Evolutionary conservation across 2,329 filamentous ascomycete genomes (phyloP).

Genomic region (Fusarium pilosicola): DNA sequence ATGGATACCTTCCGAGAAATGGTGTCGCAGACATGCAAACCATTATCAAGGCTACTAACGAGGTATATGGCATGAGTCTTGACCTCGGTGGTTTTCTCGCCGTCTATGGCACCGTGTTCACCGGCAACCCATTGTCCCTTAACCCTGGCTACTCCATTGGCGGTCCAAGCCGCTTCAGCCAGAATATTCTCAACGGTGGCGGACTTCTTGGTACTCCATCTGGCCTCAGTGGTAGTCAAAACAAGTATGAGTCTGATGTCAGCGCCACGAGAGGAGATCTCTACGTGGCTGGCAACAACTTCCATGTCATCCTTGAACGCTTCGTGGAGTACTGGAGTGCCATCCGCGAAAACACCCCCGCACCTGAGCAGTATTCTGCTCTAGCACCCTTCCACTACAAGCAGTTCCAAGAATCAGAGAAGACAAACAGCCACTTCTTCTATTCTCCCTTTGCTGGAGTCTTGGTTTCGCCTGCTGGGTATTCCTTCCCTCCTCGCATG

Average conservation of each 20-base stretch:
- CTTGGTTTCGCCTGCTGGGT: not conserved
- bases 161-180: conserved; percentile 50
- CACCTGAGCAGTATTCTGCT: conserved; percentile 3
- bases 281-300: conserved; percentile 60
- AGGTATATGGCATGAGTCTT: conserved; percentile 58
- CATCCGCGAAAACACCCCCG: conserved; percentile 1
- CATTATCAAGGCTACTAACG: conserved; percentile 6
- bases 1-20: conserved; percentile 1
- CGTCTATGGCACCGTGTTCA: conserved; percentile 59
- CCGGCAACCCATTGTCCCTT: conserved; percentile 61
- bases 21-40: conserved; percentile 7
- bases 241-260: conserved; percentile 64
- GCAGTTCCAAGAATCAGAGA: conserved; percentile 52
- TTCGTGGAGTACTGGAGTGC: conserved; percentile 48
- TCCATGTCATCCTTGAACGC: conserved; percentile 59
- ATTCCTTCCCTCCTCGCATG: conserved; percentile 9
- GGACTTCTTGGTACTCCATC: conserved; percentile 13
- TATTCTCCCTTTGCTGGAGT: not conserved
- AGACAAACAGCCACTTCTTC: conserved; percentile 8
- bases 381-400: conserved; percentile 42
- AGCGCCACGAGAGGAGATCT: conserved; percentile 62
- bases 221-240: conserved; percentile 60
- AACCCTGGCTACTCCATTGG: conserved; percentile 63
- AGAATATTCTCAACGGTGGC: conserved; percentile 55
- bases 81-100: conserved; percentile 55